These are phyloP conservation scores for Arthroderma sp. DNA, from an alignment of 2,329 filamentous ascomycete species.

Conservation along the genomic window DNA sequence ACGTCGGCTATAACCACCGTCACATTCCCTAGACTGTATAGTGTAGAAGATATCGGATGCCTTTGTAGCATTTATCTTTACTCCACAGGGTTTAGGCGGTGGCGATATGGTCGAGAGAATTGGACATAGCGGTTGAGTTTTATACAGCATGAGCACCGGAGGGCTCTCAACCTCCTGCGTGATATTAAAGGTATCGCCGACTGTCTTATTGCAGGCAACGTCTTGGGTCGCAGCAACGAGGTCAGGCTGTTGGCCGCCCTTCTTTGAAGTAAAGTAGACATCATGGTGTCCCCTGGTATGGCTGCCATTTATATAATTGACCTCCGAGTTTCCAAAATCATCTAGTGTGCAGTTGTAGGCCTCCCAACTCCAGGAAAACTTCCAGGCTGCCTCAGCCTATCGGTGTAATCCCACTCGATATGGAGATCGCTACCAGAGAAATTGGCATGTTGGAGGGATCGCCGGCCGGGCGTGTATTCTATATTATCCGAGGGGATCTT, in stretches of 20 bases:
- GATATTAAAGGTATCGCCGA: background rate
- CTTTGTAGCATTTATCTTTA: background rate
- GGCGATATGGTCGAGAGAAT: background rate
- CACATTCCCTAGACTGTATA: background rate
- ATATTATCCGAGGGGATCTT: too few relatives aligned
- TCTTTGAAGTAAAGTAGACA: constrained; percentile 6
- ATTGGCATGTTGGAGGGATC: too few relatives aligned
- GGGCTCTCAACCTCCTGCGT: background rate
- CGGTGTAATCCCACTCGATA: too few relatives aligned
- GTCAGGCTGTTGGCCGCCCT: background rate
- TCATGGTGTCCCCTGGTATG: too few relatives aligned
- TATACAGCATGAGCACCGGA: background rate
- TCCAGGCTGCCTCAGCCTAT: too few relatives aligned
- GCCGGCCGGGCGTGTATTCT: too few relatives aligned
- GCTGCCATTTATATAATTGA: too few relatives aligned
- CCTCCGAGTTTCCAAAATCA: too few relatives aligned
- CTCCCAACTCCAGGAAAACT: too few relatives aligned
- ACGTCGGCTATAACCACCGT: background rate
- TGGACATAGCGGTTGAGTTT: background rate
- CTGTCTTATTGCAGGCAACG: background rate
- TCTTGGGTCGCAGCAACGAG: constrained; percentile 6
- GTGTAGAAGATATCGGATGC: background rate
- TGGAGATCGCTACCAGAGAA: too few relatives aligned
- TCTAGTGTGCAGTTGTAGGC: too few relatives aligned
- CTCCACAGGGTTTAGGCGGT: constrained; percentile 1